Base-by-base conservation (phyloP, 2,329 filamentous ascomycete species). In the Clonostachys sp. region DNA sequence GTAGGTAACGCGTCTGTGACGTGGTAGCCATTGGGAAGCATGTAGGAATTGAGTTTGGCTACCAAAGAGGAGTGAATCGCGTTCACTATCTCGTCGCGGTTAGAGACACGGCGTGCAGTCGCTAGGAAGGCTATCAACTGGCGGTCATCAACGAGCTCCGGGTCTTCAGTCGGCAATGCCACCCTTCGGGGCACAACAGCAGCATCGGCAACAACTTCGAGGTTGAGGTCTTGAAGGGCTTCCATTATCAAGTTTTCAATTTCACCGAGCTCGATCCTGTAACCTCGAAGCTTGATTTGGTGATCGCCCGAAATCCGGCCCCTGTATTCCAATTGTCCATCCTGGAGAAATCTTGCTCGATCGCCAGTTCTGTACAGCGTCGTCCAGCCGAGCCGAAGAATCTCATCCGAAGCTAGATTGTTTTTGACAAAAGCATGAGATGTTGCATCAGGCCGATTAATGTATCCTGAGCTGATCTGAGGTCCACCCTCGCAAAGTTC, bases 1-100 rank as follows among this genome's bases (percentile, higher is more conserved):
- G 50, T 50, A 2, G 56, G 56, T 5, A 58, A 47, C 35, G 50
- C 50, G 12, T 47, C 38, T n/a, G 56, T 40, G 30, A 52, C 51
- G 13, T 57, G 51, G 35, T 59, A 59, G 34, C 53, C 55, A 33
- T 53, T 54, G 12, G 57, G 57, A 12, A 59, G 53, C 57, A 59
- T 59, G 49, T 59, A 58, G 34, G 57, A 51, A 47, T 59, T 59
- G 20, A 59, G 52, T 34, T 30, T 30, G 24, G 24, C 24, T 9
- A 30, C 24, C 24, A 30, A 30, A 30, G 9, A 30, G 24, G 24
- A 30, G 24, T 30, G 24, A 30, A 30, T 30, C 24, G 24, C 24
- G 24, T 30, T 30, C 24, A 30, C 24, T 30, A 30, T 30, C 24
- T 30, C 24, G 8, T 30, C 24, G 9, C 8, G 24, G 24, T 30